Conservation (phyloP, 352 stramenopile genomes). For the Phytopythium kandeliae region DNA sequence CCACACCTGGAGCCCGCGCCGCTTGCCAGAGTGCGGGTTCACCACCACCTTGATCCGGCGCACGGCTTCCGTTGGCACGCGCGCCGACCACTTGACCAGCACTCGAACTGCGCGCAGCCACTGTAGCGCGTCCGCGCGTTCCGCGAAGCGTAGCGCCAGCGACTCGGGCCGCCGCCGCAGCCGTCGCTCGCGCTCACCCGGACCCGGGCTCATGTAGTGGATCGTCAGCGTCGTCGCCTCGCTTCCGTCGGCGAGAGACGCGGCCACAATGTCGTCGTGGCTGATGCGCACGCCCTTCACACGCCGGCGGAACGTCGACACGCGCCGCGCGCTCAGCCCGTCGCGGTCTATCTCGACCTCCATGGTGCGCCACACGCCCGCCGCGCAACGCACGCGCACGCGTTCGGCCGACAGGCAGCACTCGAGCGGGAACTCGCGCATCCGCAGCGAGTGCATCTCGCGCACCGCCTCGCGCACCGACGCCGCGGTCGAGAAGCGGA, state of each 20-base stretch:
- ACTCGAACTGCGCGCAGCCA: conserved; percentile 37
- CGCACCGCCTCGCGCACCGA: conserved; percentile 56
- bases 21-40: conserved; percentile 66
- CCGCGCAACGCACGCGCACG: conserved; percentile 33
- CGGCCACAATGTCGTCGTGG: conserved; percentile 54
- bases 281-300: conserved; percentile 39
- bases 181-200: conserved; percentile 42
- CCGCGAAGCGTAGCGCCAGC: conserved; percentile 30
- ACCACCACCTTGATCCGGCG: conserved; percentile 73
- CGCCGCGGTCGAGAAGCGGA: conserved; percentile 52
- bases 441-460: conserved; percentile 58
- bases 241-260: conserved; percentile 17
- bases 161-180: conserved; percentile 51
- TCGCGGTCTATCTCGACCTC: conserved; percentile 43
- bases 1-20: conserved; percentile 57
- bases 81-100: conserved; percentile 68
- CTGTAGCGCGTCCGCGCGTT: conserved; percentile 17
- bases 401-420: conserved; percentile 17
- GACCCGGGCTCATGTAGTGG: conserved; percentile 61
- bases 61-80: conserved; percentile 41
- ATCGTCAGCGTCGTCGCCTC: conserved; percentile 33
- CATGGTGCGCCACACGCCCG: conserved; percentile 50
- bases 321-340: conserved; percentile 42
- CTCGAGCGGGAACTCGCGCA: conserved; percentile 52
- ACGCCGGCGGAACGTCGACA: conserved; percentile 61